phyloP scores from a whole-genome alignment of 2,329 filamentous ascomycete species.

The Diplodia corticola region DNA sequence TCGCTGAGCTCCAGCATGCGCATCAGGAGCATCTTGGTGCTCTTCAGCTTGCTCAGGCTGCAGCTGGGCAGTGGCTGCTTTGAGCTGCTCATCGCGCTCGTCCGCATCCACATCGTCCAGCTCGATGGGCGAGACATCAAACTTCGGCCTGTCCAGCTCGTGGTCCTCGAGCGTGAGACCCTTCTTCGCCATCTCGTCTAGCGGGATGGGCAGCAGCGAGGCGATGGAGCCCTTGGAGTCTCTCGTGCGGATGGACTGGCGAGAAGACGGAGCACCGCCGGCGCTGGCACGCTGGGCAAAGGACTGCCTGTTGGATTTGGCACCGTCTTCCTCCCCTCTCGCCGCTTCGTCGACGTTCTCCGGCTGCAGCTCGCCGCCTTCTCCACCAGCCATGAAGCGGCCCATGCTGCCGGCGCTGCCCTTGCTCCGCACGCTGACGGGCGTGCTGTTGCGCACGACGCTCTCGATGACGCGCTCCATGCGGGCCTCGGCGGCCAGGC shows the following conservation, averaged over 20 bases:
- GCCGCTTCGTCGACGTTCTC: neutral
- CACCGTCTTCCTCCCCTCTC: neutral
- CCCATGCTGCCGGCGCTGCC: slow-evolving; percentile 13
- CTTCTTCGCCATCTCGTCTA: slow-evolving; percentile 21
- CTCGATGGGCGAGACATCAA: slow-evolving; percentile 3
- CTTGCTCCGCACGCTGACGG: slow-evolving; percentile 12
- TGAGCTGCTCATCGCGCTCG: neutral
- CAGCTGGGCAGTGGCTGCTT: neutral
- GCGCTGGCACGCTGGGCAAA: slow-evolving; percentile 7
- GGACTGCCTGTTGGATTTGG: slow-evolving; percentile 5
- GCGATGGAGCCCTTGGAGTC: slow-evolving; percentile 7
- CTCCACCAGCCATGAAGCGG: neutral
- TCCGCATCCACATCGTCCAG: neutral
- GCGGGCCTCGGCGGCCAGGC: neutral
- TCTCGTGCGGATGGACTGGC: slow-evolving; percentile 10
- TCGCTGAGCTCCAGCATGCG: neutral
- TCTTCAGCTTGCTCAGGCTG: neutral
- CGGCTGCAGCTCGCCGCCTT: neutral
- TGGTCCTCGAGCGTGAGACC: slow-evolving; percentile 16
- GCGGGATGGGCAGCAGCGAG: slow-evolving; percentile 11
- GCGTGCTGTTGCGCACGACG: slow-evolving; percentile 19
- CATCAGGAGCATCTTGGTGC: neutral
- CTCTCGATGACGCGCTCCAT: slow-evolving; percentile 21
- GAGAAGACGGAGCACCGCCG: neutral
- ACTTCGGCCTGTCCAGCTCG: slow-evolving; percentile 6